A percentile compares a stretch with the other conserved stretches of the same genome.
phyloP scores from a whole-genome alignment of 2,329 filamentous ascomycete genomes.

The Westerdykella sp. region DNA sequence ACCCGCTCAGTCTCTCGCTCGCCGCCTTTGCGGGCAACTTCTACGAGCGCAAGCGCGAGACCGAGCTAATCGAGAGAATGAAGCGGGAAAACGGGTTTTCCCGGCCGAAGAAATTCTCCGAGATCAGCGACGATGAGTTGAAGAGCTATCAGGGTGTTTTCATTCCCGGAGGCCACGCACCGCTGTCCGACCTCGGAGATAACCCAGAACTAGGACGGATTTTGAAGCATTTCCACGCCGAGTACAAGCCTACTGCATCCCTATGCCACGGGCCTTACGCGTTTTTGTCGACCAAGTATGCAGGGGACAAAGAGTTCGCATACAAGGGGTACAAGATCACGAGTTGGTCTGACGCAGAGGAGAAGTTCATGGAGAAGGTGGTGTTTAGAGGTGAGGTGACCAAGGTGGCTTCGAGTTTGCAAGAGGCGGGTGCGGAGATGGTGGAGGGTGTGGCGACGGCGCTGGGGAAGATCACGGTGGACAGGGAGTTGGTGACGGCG shows the following conservation, averaged over 20 bases:
- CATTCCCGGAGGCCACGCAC: conserved; percentile 44
- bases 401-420: conserved; percentile 39
- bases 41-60: conserved; percentile 39
- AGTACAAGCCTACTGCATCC: conserved; percentile 40
- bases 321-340: conserved; percentile 45
- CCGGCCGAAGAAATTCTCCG: conserved; percentile 33
- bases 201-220: conserved; percentile 41
- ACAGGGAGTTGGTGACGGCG: conserved; percentile 36
- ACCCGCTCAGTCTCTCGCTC: conserved; percentile 40
- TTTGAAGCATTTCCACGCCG: conserved; percentile 37
- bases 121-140: conserved; percentile 39
- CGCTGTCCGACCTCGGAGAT: conserved; percentile 39
- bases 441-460: conserved; percentile 38
- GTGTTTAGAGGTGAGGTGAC: conserved; percentile 38
- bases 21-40: conserved; percentile 44
- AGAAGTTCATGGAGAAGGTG: conserved; percentile 43
- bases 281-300: conserved; percentile 39
- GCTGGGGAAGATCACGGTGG: conserved; percentile 39
- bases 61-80: conserved; percentile 41
- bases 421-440: conserved; percentile 41
- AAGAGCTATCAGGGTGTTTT: conserved; percentile 38
- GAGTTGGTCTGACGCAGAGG: conserved; percentile 42
- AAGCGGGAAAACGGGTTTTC: conserved; percentile 42
- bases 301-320: conserved; percentile 34
- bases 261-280: conserved; percentile 46